Percentiles rank a stretch among this genome's conserved stretches.
These are phyloP conservation scores for Globisporangium iwayamae DNA, from an alignment of 352 stramenopile genomes.

Conservation along the genomic window DNA sequence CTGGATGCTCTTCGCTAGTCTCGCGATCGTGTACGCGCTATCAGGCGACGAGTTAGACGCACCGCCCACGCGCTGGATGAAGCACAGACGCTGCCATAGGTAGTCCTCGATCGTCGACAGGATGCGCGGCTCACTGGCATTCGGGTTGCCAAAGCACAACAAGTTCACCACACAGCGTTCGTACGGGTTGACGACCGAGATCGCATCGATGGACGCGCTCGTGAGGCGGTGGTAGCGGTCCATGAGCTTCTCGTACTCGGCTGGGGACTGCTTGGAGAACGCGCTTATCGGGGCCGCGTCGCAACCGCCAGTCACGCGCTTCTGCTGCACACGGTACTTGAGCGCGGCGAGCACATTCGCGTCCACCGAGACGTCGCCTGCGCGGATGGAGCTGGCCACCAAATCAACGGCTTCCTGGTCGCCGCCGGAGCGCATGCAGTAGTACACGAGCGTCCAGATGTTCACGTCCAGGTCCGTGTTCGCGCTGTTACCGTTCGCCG, in stretches of 20 bases:
- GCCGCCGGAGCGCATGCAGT: constrained; percentile 70
- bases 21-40: constrained; percentile 58
- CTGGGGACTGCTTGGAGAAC: constrained; percentile 70
- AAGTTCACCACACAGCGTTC: constrained; percentile 82
- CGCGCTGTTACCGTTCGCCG: constrained; percentile 27
- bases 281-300: constrained; percentile 33
- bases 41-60: constrained; percentile 35
- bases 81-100: constrained; percentile 81
- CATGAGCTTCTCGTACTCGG: constrained; percentile 55
- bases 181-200: constrained; percentile 68
- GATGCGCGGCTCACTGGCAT: constrained; percentile 70
- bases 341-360: constrained; percentile 54
- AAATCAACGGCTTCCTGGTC: constrained; percentile 69
- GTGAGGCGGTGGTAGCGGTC: constrained; percentile 71
- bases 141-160: constrained; percentile 73
- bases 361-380: constrained; percentile 50
- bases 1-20: constrained; percentile 68
- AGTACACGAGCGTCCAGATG: constrained; percentile 78
- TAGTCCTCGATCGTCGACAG: constrained; percentile 85
- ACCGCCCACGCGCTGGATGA: constrained; percentile 49
- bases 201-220: constrained; percentile 67
- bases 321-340: constrained; percentile 61
- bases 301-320: constrained; percentile 36
- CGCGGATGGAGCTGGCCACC: constrained; percentile 31
- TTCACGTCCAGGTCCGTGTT: constrained; percentile 32